phyloP scores from a whole-genome alignment of 768 basidiomycete genomes.

The Podaxis sp. region DNA sequence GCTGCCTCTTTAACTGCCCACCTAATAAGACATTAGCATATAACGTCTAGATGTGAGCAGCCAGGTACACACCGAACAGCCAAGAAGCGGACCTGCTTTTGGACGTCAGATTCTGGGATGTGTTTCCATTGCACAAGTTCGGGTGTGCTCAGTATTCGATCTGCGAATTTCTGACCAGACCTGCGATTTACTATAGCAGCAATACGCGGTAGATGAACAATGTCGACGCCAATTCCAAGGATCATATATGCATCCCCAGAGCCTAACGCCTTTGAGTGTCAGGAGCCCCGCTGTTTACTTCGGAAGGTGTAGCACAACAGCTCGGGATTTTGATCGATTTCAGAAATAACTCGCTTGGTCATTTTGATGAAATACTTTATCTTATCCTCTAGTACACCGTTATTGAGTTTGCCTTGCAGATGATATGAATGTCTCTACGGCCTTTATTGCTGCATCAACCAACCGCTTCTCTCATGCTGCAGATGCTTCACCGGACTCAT shows the following conservation, averaged over 20 bases:
- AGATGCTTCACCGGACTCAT: conserved; percentile 40
- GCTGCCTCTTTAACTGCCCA: conserved; percentile 86
- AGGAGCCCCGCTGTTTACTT: conserved; percentile 4
- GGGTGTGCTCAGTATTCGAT: conserved; percentile 61
- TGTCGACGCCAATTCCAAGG: conserved; percentile 74
- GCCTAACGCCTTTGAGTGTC: too few species aligned
- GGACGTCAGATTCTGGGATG: conserved; percentile 21
- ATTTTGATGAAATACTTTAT: conserved; percentile 1
- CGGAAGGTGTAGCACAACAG: conserved; percentile 8
- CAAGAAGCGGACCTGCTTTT: conserved; percentile 47
- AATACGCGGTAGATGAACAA: conserved; percentile 70
- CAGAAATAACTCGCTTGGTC: background rate
- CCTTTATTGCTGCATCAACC: conserved; percentile 45
- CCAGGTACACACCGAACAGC: conserved; percentile 62
- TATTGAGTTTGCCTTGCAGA: background rate
- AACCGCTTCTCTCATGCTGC: conserved; percentile 50
- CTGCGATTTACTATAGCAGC: conserved; percentile 49
- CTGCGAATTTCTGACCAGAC: conserved; percentile 44
- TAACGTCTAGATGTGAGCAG: background rate
- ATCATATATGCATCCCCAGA: conserved; percentile 44
- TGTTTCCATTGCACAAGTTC: conserved; percentile 39
- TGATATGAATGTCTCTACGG: conserved; percentile 28
- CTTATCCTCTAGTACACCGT: background rate
- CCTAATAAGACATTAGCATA: conserved; percentile 32
- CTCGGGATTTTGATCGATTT: conserved; percentile 3